Evolutionary conservation across 2,329 filamentous ascomycete species (phyloP).

Genomic region (Fusarium compactum): DNA sequence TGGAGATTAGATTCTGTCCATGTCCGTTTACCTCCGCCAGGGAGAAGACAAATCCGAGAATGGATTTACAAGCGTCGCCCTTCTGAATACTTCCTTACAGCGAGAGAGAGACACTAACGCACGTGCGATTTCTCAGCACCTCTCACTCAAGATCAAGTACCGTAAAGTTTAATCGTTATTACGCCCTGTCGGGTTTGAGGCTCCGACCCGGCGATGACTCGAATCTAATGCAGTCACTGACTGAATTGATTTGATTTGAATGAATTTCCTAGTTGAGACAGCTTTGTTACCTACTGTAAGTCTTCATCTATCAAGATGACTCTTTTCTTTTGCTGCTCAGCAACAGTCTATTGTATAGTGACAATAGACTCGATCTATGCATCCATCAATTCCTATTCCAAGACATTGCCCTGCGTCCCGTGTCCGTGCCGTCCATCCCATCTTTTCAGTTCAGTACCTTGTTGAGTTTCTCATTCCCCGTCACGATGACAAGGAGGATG

Average conservation of each 20-base stretch:
- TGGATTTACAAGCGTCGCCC: conserved; percentile 36
- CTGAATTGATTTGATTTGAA: conserved; percentile 9
- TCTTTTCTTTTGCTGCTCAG: conserved; percentile 23
- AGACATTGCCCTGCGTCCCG: conserved; percentile 39
- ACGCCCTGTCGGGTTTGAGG: conserved; percentile 35
- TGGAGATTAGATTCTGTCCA: conserved; percentile 20
- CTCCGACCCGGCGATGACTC: conserved; percentile 37
- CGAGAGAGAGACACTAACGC: conserved; percentile 9
- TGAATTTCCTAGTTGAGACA: conserved; percentile 24
- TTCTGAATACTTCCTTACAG: conserved; percentile 20
- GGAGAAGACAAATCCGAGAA: conserved; percentile 31
- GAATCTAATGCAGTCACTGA: conserved; percentile 17
- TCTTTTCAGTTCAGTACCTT: conserved; percentile 5
- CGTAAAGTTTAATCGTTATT: conserved; percentile 32
- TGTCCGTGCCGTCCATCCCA: conserved; percentile 12
- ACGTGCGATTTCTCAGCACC: conserved; percentile 40
- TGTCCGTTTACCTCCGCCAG: conserved; percentile 35
- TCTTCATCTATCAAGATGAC: conserved; percentile 9
- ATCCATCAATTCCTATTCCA: conserved; percentile 22
- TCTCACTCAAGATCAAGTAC: neutral
- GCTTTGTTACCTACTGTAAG: neutral
- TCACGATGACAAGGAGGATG: conserved; percentile 41
- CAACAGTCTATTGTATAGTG: neutral
- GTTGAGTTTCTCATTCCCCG: conserved; percentile 16
- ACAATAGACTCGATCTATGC: conserved; percentile 6